Evolutionary conservation across 768 basidiomycete species (phyloP).

Genomic region (Lactarius deliciosus): DNA sequence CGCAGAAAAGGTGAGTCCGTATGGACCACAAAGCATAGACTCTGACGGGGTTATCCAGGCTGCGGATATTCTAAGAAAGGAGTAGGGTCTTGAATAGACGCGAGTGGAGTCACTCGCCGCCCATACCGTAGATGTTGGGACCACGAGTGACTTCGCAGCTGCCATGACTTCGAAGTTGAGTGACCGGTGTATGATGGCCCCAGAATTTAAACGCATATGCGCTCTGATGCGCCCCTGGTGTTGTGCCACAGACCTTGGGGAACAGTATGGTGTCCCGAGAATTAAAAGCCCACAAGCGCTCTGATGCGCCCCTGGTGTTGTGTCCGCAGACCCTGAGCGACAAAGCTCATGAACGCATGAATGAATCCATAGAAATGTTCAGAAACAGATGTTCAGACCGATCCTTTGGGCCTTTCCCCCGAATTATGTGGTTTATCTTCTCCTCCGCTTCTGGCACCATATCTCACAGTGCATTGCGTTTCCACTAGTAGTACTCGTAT

Average conservation of each 20-base stretch:
- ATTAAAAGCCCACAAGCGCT: too few relatives aligned
- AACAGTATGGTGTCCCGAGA: too few relatives aligned
- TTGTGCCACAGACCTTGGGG: too few relatives aligned
- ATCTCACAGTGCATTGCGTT: not conserved
- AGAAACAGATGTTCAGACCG: too few relatives aligned
- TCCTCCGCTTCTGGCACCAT: not conserved
- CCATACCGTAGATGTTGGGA: not conserved
- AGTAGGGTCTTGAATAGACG: conserved; percentile 22
- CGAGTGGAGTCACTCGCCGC: not conserved
- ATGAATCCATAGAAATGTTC: too few relatives aligned
- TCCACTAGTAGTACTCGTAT: not conserved
- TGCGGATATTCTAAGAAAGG: conserved; percentile 17
- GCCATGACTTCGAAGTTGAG: not conserved
- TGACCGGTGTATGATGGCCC: not conserved
- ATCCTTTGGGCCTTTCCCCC: too few relatives aligned
- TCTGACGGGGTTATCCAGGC: conserved; percentile 5
- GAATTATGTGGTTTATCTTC: too few relatives aligned
- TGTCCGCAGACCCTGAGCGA: too few relatives aligned
- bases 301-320: too few relatives aligned
- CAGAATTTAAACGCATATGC: too few relatives aligned
- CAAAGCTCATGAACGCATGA: too few relatives aligned
- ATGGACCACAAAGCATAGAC: not conserved
- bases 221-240: not conserved
- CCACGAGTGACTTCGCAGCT: not conserved
- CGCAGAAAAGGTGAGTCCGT: conserved; percentile 23